Evolutionary conservation across 257 asterid genomes (phyloP).

Genomic region (Jacaranda copaia): DNA sequence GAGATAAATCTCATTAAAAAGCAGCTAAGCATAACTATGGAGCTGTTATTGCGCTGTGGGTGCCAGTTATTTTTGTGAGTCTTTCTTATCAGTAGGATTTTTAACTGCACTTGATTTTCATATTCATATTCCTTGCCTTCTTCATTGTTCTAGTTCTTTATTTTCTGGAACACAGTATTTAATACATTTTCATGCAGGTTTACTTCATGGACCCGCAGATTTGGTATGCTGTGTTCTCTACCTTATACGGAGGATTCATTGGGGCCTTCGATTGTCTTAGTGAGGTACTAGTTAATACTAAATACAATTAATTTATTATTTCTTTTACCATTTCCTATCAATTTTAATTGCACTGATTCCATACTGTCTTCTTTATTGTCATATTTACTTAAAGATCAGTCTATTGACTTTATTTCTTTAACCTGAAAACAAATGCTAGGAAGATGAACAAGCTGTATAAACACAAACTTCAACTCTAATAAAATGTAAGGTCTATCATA

Average conservation of each 20-base stretch:
- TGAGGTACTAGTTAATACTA: conserved; percentile 57
- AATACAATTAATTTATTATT: conserved; percentile 7
- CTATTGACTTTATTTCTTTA: conserved; percentile 1
- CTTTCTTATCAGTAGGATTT: conserved; percentile 33
- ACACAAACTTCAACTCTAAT: conserved; percentile 23
- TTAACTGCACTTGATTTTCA: conserved; percentile 22
- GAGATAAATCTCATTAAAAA: conserved; percentile 37
- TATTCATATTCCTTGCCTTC: conserved; percentile 3
- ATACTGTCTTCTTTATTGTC: conserved; percentile 9
- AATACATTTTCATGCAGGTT: conserved; percentile 57
- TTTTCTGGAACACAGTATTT: conserved; percentile 14
- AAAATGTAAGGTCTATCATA: neutral
- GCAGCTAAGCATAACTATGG: conserved; percentile 70
- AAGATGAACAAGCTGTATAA: neutral
- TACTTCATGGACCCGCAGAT: conserved; percentile 89
- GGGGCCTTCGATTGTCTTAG: conserved; percentile 91
- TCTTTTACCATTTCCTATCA: conserved; percentile 18
- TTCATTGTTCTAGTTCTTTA: conserved; percentile 9
- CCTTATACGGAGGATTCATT: conserved; percentile 76
- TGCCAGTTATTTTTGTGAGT: conserved; percentile 71
- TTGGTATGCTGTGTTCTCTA: conserved; percentile 78
- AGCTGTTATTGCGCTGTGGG: conserved; percentile 74
- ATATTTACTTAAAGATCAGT: neutral
- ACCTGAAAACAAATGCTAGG: neutral
- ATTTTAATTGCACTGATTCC: neutral